Base-by-base conservation (phyloP, 2,329 filamentous ascomycete genomes). In the Epicoccum nigrum region DNA sequence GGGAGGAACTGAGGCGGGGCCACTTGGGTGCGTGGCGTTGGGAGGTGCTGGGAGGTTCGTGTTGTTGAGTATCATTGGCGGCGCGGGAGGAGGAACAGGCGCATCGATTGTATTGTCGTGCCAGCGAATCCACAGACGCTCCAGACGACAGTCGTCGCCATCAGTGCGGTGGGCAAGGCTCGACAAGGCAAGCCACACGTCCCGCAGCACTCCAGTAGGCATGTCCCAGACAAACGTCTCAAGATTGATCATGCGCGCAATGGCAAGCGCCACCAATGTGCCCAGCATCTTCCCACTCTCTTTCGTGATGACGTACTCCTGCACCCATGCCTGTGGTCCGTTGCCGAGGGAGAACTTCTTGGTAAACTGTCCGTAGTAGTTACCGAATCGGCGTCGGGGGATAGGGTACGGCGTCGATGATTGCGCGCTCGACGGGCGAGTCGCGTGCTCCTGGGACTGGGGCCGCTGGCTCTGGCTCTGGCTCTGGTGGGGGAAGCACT, bases 271-370 rank as follows among this genome's bases (percentile, higher is more conserved):
- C 11, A 92, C 89, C 41, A 94, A 76, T 1, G 89, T 93, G 4
- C 89, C 89, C n/a, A 94, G 80, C 89, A 94, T 92, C 75, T 93
- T 94, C 3, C 90, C 90, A 49, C 87, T 86, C 68, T 93, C 89
- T 72, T 92, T 92, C 2, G 83, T 87, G 62, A 93, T 89, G 56
- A 89, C 83, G 73, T 94, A 93, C 66, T 93, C 89, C 47, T 86
- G 83, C 5, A 92, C 88, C 88, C 88, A 92, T 58, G 89, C 84
- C 6, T 81, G 70, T 0, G 89, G 90, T 0, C 90, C 89, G 71
- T 94, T 92, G n/a, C 89, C 89, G 5, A 94, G 80, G 3, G 88
- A 91, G 74, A 94, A 94, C 69, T 92, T 92, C 59, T 86, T 83
- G 5, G 87, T 91, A 69, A 87, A 92, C 60, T 87, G 84, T 17